Percentiles rank a stretch among this genome's conserved stretches.
Evolutionary conservation across 202 grass and related monocot species (phyloP).

Genomic region (Elaeis oleifera): DNA sequence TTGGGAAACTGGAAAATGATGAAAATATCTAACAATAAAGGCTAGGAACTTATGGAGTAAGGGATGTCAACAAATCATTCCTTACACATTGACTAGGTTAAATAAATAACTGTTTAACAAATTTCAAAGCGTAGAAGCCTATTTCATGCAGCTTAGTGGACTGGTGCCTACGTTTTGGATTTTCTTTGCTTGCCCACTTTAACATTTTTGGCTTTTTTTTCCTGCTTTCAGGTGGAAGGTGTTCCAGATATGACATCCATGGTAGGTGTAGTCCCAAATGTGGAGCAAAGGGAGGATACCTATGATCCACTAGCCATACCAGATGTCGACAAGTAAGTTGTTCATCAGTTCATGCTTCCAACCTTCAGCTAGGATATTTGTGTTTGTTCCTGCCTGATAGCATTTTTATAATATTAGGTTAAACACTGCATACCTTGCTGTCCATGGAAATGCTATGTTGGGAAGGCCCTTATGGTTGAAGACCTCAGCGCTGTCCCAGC

Average conservation of each 20-base stretch:
- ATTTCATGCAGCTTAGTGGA: too few relatives aligned
- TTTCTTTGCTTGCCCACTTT: background rate
- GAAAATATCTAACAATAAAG: too few relatives aligned
- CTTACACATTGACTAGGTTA: too few relatives aligned
- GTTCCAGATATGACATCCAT: constrained; percentile 33
- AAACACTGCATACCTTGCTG: constrained; percentile 73
- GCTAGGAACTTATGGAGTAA: too few relatives aligned
- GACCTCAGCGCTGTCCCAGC: constrained; percentile 45
- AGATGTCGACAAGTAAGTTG: constrained; percentile 56
- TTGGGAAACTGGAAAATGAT: too few relatives aligned
- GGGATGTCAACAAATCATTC: too few relatives aligned
- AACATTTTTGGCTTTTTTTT: constrained; percentile 7
- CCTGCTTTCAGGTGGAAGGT: constrained; percentile 53
- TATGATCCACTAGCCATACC: constrained; percentile 93
- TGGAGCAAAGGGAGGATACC: constrained; percentile 68
- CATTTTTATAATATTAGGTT: constrained; percentile 42
- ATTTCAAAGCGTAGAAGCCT: too few relatives aligned
- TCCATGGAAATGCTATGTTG: constrained; percentile 73
- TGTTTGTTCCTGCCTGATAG: background rate
- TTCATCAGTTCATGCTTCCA: too few relatives aligned
- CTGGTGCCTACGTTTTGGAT: background rate
- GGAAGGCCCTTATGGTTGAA: constrained; percentile 88
- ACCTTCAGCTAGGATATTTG: background rate
- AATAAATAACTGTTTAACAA: too few relatives aligned
- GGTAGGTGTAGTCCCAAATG: constrained; percentile 31